Evolutionary conservation across 768 basidiomycete species (phyloP), one percentile per base, ranked within the genome.

Genomic region (Pleurotus eryngii): DNA sequence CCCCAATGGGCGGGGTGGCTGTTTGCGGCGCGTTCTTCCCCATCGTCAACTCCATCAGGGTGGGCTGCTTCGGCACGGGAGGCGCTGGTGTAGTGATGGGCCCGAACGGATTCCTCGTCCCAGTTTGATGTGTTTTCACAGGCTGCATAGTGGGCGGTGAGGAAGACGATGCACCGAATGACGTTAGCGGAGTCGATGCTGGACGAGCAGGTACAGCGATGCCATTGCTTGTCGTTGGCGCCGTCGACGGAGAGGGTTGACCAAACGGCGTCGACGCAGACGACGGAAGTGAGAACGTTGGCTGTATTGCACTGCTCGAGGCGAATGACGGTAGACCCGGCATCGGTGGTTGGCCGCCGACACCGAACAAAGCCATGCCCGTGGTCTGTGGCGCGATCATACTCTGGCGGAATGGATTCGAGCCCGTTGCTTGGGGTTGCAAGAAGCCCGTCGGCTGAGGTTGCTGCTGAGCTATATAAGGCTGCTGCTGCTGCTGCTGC

Each of bases 81-180:
- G 89, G 85, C 1, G 86, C 81, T 20, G 83, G 74, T 7, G 80
- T 78, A 4, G 81, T 76, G 3, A 90, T 83, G 27, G 84, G 82
- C 5, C 94, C 95, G 61, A 99, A 99, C 3, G 97, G 97, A 78
- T 99, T 99, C 63, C 85, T 86, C 5, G 92, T 92, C 24, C 97
- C 96, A 3, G 97, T 99, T 68, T 89, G 85, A 68, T 98, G 95
- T 5, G 94, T 80, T 64, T 84, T 86, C 24, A 98, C 80, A 5
- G 86, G 84, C 64, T 87, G 84, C 2, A 79, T 76, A 3, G 74
- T 61, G 38, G 80, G 78, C 4, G 80, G 80, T 5, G 79, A 73
- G 5, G 66, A 64, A 27, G 66, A 56, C 64, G 63, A 63, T 35
- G 59, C 68, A 46, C 62, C 64, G 38, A 75, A 64, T 15, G 76